Evolutionary conservation across 441 rosid genomes (phyloP), one percentile per base, ranked within the genome.

Genomic region (Jatropha multifida): DNA sequence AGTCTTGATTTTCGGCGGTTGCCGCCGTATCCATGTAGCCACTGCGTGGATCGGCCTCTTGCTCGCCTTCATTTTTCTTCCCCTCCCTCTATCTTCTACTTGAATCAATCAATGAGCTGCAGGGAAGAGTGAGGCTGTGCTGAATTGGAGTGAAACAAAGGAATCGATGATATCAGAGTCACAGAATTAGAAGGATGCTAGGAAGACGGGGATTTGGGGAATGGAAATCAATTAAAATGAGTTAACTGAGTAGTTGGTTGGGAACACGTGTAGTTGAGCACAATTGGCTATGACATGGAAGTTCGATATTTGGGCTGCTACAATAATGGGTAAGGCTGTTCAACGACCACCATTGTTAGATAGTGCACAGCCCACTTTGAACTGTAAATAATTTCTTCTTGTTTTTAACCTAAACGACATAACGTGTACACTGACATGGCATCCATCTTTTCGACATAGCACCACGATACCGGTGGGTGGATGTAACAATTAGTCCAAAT

Each of bases 1-100:
- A 20, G 90, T 92, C 88, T 91, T 92, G 71, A 89, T 91, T 80
- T 96, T 96, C 23, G 97, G 97, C 38, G 98, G 98, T 75, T 96
- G 98, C 68, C 90, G 84, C 79, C 92, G 82, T 32, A 94, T 87
- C 98, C 99, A 93, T 83, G 89, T 83, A 74, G 91, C 74, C 74
- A 88, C 90, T 27, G 84, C 89, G 83, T 87, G 91, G 88, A 96
- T 90, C 89, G 94, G 88, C 79, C 76, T 84, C 84, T 49, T 83
- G 69, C 76, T 81, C 64, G 79, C 78, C 83, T 88, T 92, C 99
- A 92, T 90, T 56, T 75, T 68, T 23, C 12, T 38, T 18, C 23
- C 52, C 2, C 20, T 72, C 4, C 26, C 23, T 70, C 23, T 44
- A 9, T 10, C 58, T 46, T 49, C 59, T 10, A 23, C 41, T 20